phyloP scores from a whole-genome alignment of 2,329 filamentous ascomycete species.

The Aspergillus jensenii region DNA sequence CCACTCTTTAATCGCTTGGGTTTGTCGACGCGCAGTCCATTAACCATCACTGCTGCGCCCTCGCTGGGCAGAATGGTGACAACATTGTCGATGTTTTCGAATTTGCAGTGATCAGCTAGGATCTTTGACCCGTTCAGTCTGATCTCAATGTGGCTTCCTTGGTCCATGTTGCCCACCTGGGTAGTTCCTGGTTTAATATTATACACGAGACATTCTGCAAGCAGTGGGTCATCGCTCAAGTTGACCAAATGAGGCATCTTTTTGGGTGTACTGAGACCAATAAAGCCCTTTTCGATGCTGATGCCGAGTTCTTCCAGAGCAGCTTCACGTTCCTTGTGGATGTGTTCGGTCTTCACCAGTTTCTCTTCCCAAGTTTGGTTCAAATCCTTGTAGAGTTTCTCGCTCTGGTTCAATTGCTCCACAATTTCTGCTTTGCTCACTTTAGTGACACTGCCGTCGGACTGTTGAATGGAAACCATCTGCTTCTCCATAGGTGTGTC shows the following conservation, averaged over 20 bases:
- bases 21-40: slow-evolving; percentile 84
- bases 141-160: slow-evolving; percentile 80
- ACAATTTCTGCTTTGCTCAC: slow-evolving; percentile 98
- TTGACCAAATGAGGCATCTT: slow-evolving; percentile 99
- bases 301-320: slow-evolving; percentile 96
- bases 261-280: slow-evolving; percentile 92
- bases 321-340: slow-evolving; percentile 94
- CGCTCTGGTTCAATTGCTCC: slow-evolving; percentile 91
- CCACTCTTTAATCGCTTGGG: slow-evolving; percentile 85
- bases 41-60: slow-evolving; percentile 97
- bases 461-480: slow-evolving; percentile 86
- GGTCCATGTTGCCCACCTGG: slow-evolving; percentile 90
- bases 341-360: slow-evolving; percentile 88
- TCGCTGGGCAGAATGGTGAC: slow-evolving; percentile 89
- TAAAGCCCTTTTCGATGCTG: slow-evolving; percentile 97
- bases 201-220: slow-evolving; percentile 95
- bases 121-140: slow-evolving; percentile 92
- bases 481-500: slow-evolving; percentile 93
- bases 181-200: slow-evolving; percentile 95
- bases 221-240: slow-evolving; percentile 86
- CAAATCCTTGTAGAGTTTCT: slow-evolving; percentile 91
- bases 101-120: slow-evolving; percentile 85
- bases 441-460: slow-evolving; percentile 86
- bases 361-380: slow-evolving; percentile 99
- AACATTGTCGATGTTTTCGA: slow-evolving; percentile 88